A percentile compares a stretch with the other conserved stretches of the same genome.
These are phyloP conservation scores for Huntiella decipiens DNA, from an alignment of 2,329 filamentous ascomycete genomes.

Conservation along the genomic window DNA sequence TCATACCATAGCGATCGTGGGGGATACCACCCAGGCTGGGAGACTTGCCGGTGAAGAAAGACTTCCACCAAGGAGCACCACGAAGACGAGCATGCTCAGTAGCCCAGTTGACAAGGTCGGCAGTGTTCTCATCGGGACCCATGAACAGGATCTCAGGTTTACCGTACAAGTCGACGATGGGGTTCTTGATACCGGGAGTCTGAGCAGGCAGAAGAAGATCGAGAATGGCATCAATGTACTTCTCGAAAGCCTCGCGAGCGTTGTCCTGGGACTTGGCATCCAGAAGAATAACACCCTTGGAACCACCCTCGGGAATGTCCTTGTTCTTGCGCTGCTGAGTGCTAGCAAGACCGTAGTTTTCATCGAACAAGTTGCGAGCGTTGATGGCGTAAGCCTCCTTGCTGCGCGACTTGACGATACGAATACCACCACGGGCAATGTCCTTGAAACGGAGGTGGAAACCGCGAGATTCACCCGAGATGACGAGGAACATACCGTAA, in stretches of 20 bases:
- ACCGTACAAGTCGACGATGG: constrained; percentile 85
- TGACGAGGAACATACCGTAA: constrained; percentile 97
- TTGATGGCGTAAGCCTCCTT: constrained; percentile 95
- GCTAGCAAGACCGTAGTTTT: constrained; percentile 96
- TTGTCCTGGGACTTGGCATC: constrained; percentile 91
- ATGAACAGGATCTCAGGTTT: constrained; percentile 96
- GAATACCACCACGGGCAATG: constrained; percentile 89
- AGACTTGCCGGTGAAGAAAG: constrained; percentile 98
- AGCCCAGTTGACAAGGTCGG: constrained; percentile 95
- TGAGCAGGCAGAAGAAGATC: constrained; percentile 77
- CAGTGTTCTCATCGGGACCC: constrained; percentile 97
- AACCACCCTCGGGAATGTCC: constrained; percentile 94
- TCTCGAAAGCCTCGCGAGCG: constrained; percentile 82
- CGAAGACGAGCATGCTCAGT: constrained; percentile 77
- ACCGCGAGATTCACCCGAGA: constrained; percentile 87
- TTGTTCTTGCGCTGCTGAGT: constrained; percentile 99
- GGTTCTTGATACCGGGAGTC: constrained; percentile 96
- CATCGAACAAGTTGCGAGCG: constrained; percentile 86
- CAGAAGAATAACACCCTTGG: constrained; percentile 91
- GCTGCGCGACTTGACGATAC: constrained; percentile 95
- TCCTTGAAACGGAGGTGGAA: constrained; percentile 97
- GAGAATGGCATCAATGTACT: constrained; percentile 97
- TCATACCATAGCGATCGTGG: constrained; percentile 95
- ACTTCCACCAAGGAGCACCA: constrained; percentile 98
- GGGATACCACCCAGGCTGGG: constrained; percentile 91